phyloP scores from a whole-genome alignment of 306 rosid species.

The Dalbergia cochinchinensis region DNA sequence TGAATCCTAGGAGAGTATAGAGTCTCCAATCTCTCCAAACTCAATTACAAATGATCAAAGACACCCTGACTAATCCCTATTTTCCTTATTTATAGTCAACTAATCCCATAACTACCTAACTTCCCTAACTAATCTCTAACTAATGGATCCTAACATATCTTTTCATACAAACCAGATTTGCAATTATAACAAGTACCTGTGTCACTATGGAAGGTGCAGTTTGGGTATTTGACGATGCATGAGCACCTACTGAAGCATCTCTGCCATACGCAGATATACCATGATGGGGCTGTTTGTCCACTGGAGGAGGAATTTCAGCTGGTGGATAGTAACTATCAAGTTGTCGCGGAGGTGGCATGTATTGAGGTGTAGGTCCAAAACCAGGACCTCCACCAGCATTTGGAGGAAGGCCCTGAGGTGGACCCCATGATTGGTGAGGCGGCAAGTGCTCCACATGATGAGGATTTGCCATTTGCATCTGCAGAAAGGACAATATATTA shows the following conservation, averaged over 20 bases:
- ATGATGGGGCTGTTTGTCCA: constrained; percentile 94
- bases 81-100: too few relatives aligned
- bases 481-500: constrained; percentile 42
- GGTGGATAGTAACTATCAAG: constrained; percentile 81
- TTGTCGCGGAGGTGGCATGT: constrained; percentile 90
- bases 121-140: too few relatives aligned
- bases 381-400: constrained; percentile 92
- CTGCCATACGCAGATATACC: constrained; percentile 97
- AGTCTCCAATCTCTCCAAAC: too few relatives aligned
- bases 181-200: constrained; percentile 63
- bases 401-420: constrained; percentile 83
- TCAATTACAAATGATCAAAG: too few relatives aligned
- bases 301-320: constrained; percentile 75
- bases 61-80: too few relatives aligned
- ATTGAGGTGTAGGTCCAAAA: constrained; percentile 76
- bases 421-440: constrained; percentile 93
- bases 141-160: too few relatives aligned
- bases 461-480: constrained; percentile 90
- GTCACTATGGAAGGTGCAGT: constrained; percentile 82
- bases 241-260: constrained; percentile 78
- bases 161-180: too few relatives aligned
- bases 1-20: too few relatives aligned
- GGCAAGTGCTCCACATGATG: constrained; percentile 77
- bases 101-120: too few relatives aligned
- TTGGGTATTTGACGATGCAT: constrained; percentile 74